Base-by-base conservation (phyloP, 2,329 filamentous ascomycete species). In the Colletotrichum orchidophilum region DNA sequence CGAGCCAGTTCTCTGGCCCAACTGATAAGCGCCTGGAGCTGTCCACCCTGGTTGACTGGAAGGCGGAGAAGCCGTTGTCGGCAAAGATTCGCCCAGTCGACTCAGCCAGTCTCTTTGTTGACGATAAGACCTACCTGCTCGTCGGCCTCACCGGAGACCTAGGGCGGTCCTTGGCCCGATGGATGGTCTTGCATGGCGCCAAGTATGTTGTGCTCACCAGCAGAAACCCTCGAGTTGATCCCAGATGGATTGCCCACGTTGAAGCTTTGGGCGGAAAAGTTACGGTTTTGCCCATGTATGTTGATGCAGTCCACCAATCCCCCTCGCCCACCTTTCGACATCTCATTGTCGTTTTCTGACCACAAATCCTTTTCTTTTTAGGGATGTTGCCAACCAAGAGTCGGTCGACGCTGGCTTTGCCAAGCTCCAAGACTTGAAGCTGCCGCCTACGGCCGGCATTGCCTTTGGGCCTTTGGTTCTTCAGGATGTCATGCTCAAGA, bases 391-490 rank as follows among this genome's bases (percentile, higher is more conserved):
- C 27, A 63, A 63, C 15, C 42, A 69, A 9, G 62, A 68, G 15
- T 59, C 80, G 1, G 33, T 76, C 5, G 72, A 61, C 62, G 61
- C 73, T 26, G 54, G 74, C 12, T 49, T 66, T 2, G 33, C 58
- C 42, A 1, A 75, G 78, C 7, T 53, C 3, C 2, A 39, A 29
- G 3, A 74, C 8, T 50, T 72, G 29, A 31, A 31, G 0, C 69
- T 78, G 61, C 80, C 81, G 0, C 77, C 78, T 0, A 80, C 87
- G 35, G 79, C 72, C 0, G 85, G 85, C 8, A 81, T 86, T 0
- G 79, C 77, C 1, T 79, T 86, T 49, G 85, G 79, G 1, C 84
- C 85, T 8, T 82, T 86, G 81, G 80, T 87, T 5, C 76, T 87
- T 0, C 66, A 75, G 2, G 84, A 86, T 66, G 67, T 13, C 33